These are phyloP conservation scores for Zygotorulaspora danielsina DNA, from an alignment of 805 yeast genomes.

Conservation along the genomic window DNA sequence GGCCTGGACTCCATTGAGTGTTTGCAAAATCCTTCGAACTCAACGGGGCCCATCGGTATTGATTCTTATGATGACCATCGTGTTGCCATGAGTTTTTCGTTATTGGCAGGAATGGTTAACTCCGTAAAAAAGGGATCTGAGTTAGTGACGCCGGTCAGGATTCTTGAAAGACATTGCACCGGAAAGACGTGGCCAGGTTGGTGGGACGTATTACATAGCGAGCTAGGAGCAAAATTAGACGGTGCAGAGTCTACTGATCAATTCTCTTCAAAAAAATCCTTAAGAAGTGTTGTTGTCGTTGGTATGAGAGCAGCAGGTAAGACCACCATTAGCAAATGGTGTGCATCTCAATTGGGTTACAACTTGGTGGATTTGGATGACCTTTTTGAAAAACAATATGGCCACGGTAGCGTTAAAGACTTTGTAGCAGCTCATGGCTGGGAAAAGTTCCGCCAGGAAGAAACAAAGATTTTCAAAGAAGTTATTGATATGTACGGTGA, in stretches of 20 bases:
- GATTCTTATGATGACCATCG: slow-evolving; percentile 91
- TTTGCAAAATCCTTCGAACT: slow-evolving; percentile 53
- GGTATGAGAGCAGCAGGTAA: slow-evolving; percentile 99
- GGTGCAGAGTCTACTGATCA: slow-evolving; percentile 56
- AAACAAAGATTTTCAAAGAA: slow-evolving; percentile 52
- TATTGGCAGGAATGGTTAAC: slow-evolving; percentile 68
- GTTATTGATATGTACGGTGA: slow-evolving; percentile 37
- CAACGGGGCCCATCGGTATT: slow-evolving; percentile 47
- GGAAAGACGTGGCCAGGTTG: slow-evolving; percentile 99
- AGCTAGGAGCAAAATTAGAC: slow-evolving; percentile 58
- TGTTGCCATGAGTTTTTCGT: slow-evolving; percentile 95
- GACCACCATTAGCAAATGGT: slow-evolving; percentile 77
- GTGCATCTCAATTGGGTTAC: slow-evolving; percentile 65
- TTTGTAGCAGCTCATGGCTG: slow-evolving; percentile 68
- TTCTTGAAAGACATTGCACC: slow-evolving; percentile 86
- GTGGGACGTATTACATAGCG: slow-evolving; percentile 89
- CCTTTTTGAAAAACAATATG: slow-evolving; percentile 52
- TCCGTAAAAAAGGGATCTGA: slow-evolving; percentile 10
- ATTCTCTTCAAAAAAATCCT: slow-evolving; percentile 6
- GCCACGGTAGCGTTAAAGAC: slow-evolving; percentile 48
- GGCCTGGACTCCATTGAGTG: slow-evolving; percentile 52
- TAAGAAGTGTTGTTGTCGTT: slow-evolving; percentile 62
- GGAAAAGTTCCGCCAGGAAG: slow-evolving; percentile 78
- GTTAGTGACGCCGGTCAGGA: slow-evolving; percentile 49
- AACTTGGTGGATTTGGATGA: slow-evolving; percentile 71